Base-by-base conservation (phyloP, 106 monocot species). In the Chionographis japonica region DNA sequence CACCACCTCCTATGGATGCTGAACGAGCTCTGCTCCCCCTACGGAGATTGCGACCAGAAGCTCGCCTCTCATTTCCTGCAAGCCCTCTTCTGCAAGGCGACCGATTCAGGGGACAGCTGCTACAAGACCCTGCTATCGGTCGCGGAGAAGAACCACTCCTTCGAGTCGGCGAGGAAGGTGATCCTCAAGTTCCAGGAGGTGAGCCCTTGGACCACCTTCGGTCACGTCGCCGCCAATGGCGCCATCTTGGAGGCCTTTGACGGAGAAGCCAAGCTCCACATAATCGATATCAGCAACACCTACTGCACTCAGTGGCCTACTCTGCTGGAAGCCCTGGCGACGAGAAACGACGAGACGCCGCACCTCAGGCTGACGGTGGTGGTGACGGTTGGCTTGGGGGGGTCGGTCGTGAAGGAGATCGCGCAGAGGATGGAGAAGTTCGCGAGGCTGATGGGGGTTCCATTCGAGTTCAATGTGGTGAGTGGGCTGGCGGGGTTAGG, bases 131-230 rank as follows among this genome's bases (percentile, higher is more conserved):
- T 79, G 12, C 12, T 59, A 1, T 79, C 79, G 0, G 75, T 65
- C 2, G 79, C 79, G 0, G 75, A 79, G 63, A 79, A 68, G 56
- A 72, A 49, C 27, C 75, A 72, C 49, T 74, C 79, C 7, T 84
- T 84, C 40, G 79, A 84, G 61, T 59, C 79, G 3, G 72, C 75
- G 42, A 62, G 75, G 51, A 84, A 76, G 49, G 79, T 79, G 37
- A 84, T 79, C 50, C 79, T 84, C 13, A 79, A 79, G 68, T 84
- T 84, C 43, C 84, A 84, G 37, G 84, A 84, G 63, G 75, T 76
- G 20, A 84, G 84, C 37, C 84, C 84, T 2, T 84, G 84, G 84
- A 84, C 79, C 2, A 84, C 84, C 8, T 84, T 84, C n/a, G 84
- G 84, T 4, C 84, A 84, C 41, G 84, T 84, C 2, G 75, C 79